Evolutionary conservation across 2,329 filamentous ascomycete species (phyloP).

Genomic region (Penicillium corylophilum): DNA sequence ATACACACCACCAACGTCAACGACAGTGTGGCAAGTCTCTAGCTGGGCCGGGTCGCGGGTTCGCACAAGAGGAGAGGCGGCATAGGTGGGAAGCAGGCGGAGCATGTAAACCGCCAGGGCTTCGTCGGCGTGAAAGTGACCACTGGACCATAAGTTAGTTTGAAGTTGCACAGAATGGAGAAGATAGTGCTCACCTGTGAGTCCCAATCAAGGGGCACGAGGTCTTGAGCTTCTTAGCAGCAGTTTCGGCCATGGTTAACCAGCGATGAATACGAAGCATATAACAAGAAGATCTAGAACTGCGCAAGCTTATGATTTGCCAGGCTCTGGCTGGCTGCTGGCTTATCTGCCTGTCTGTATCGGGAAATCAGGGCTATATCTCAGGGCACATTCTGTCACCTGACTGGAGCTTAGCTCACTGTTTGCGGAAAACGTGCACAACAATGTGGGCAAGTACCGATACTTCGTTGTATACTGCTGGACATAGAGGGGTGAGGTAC

Average conservation of each 20-base stretch:
- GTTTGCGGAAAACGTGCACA: conserved; percentile 4
- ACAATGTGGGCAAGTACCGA: background rate
- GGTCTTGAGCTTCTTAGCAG: conserved; percentile 82
- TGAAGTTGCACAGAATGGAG: background rate
- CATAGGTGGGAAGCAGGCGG: conserved; percentile 79
- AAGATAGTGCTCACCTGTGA: conserved; percentile 62
- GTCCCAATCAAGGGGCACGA: conserved; percentile 75
- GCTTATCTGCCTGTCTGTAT: conserved; percentile 21
- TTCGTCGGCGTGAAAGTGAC: conserved; percentile 98
- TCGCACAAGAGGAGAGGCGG: conserved; percentile 70
- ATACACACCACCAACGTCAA: conserved; percentile 97
- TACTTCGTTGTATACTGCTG: background rate
- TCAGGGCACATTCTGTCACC: conserved; percentile 11
- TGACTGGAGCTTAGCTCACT: conserved; percentile 3
- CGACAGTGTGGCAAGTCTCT: conserved; percentile 84
- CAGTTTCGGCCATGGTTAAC: conserved; percentile 65
- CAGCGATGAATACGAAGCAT: conserved; percentile 42
- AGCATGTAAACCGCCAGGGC: conserved; percentile 96
- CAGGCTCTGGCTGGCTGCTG: conserved; percentile 15
- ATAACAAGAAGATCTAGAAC: background rate
- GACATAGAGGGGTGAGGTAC: background rate
- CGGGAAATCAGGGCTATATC: conserved; percentile 19
- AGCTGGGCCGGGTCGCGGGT: conserved; percentile 81
- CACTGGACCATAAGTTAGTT: conserved; percentile 46
- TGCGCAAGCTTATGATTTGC: conserved; percentile 15